Evolutionary conservation across 495 filamentous ascomycete genomes (phyloP), one percentile per base, ranked within the genome.

Genomic region (Polyplosphaeria fusca): DNA sequence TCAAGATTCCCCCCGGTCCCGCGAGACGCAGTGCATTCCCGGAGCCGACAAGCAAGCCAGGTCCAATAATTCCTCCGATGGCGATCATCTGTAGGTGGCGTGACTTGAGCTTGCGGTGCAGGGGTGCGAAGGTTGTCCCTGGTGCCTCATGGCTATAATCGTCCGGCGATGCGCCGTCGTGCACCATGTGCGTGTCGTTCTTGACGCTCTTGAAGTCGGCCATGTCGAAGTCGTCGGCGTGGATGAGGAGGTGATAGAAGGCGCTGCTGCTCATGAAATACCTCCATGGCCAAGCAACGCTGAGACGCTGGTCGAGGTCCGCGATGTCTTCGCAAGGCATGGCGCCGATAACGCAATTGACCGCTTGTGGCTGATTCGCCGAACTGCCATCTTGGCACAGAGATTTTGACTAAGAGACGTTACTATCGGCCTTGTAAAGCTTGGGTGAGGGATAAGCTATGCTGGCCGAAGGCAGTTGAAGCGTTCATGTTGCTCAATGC

Each of bases 61-160:
- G 39, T 18, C 58, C 58, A 11, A 55, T 74, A 44, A 74, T 75
- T 16, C 73, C 77, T 46, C 77, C 79, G 18, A 82, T 68, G 32
- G 80, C 86, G 76, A 89, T 88, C 84, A 89, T 87, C 66, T 80
- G 79, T 25, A 88, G 62, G 67, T 89, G 86, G 39, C 86, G 74
- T 24, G 80, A 83, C 73, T 87, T 86, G 58, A 89, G 69, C 59
- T 82, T 82, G 28, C 85, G 78, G 45, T 54, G 51, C 40, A 54
- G 23, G 2, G 51, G 51, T n/a, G 38, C 38, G 39, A 44, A 54
- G 7, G 30, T 14, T 14, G 14, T 35, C 19, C 39, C 40, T 1
- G 13, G 47, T n/a, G 28, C 47, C 19, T 18, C 47, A 38, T 39
- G 28, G 4, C 22, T 18, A 39, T 39, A 51, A 16, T 22, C 45